Evolutionary conservation across 352 stramenopile species (phyloP).

Genomic region (Phytophthora colocasiae): DNA sequence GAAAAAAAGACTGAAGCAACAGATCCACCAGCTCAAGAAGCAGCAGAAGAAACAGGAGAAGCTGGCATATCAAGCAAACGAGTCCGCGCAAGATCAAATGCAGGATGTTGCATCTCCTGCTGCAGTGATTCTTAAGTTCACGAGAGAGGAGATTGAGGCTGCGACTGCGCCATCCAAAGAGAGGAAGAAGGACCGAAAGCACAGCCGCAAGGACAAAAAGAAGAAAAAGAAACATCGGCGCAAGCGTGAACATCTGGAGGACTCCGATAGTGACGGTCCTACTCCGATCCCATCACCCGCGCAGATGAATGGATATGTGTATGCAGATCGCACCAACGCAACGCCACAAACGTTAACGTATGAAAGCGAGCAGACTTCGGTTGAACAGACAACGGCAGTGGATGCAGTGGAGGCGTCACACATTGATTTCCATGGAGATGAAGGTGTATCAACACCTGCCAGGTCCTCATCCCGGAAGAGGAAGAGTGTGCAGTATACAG

Average conservation of each 20-base stretch:
- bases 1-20: constrained; percentile 59
- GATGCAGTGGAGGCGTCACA: constrained; percentile 20
- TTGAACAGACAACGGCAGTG: not conserved
- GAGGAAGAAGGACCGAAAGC: constrained; percentile 68
- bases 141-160: constrained; percentile 45
- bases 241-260: constrained; percentile 52
- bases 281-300: constrained; percentile 51
- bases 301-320: constrained; percentile 56
- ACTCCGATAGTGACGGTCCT: constrained; percentile 61
- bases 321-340: constrained; percentile 40
- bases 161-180: constrained; percentile 35
- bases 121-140: constrained; percentile 42
- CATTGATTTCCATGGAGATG: constrained; percentile 9
- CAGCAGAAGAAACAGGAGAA: constrained; percentile 70
- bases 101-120: constrained; percentile 2
- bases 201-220: constrained; percentile 61
- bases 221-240: constrained; percentile 55
- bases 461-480: constrained; percentile 39
- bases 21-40: constrained; percentile 65
- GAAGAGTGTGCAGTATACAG: constrained; percentile 36
- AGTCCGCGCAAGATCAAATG: constrained; percentile 3
- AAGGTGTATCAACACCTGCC: constrained; percentile 8
- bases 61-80: constrained; percentile 27
- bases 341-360: constrained; percentile 25
- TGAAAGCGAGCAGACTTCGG: constrained; percentile 4